phyloP scores from a whole-genome alignment of 1,284 basidiomycete genomes.

The Porodaedalea pini region DNA sequence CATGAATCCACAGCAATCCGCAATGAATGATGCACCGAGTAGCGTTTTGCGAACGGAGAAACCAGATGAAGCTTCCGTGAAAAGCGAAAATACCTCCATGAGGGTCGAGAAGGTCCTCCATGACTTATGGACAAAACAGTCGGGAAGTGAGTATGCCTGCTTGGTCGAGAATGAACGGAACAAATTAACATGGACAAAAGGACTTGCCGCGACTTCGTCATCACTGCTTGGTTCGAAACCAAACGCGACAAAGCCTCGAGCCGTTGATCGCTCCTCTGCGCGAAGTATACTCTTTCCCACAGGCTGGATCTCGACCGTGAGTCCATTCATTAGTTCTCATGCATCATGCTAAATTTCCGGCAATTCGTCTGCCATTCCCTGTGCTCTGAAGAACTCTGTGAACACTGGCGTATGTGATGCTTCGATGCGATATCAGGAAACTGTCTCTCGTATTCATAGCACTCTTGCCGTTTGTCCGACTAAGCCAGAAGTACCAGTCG shows the following conservation, averaged over 20 bases:
- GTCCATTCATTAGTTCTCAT: not conserved
- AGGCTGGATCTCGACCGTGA: conserved; percentile 6
- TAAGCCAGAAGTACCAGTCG: conserved; percentile 36
- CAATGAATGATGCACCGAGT: not conserved
- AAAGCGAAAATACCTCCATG: conserved; percentile 7
- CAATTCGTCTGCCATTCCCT: conserved; percentile 8
- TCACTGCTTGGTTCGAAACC: conserved; percentile 6
- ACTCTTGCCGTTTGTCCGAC: conserved; percentile 46
- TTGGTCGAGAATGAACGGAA: not conserved
- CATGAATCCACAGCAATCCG: conserved; percentile 4
- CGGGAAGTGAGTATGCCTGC: not conserved
- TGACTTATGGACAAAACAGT: conserved; percentile 10
- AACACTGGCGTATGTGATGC: not conserved
- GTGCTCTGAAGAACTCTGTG: not conserved
- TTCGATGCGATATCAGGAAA: conserved; percentile 32
- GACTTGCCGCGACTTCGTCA: conserved; percentile 13
- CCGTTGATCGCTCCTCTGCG: not conserved
- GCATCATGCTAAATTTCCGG: not conserved
- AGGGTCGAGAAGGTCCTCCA: not conserved
- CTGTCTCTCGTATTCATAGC: conserved; percentile 41
- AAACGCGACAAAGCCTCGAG: not conserved
- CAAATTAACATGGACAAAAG: not conserved
- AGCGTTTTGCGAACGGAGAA: not conserved
- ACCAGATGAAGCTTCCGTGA: not conserved
- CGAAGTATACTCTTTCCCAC: conserved; percentile 10